A percentile compares a stretch with the other conserved stretches of the same genome.
These are phyloP conservation scores for Rhodamnia argentea DNA, from an alignment of 345 rosid species.

Conservation along the genomic window DNA sequence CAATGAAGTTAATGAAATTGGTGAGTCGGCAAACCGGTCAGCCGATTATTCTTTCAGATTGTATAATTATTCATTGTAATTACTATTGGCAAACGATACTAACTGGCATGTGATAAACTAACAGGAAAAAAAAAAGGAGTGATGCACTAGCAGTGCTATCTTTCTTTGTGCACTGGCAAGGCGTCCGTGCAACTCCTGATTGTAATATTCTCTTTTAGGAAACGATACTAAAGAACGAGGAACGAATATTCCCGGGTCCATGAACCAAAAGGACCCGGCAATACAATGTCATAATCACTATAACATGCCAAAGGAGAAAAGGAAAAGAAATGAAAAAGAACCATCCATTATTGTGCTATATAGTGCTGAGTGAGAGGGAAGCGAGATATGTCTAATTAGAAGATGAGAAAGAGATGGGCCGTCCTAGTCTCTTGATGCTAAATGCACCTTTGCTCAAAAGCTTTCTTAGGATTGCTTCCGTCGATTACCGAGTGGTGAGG, in stretches of 20 bases:
- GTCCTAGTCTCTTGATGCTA: background rate
- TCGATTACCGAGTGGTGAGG: conserved; percentile 68
- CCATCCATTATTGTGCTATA: background rate
- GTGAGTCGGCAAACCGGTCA: background rate
- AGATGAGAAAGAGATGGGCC: background rate
- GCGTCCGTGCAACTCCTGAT: background rate
- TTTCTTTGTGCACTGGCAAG: background rate
- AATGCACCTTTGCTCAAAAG: conserved; percentile 29
- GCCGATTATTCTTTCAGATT: background rate
- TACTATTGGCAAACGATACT: background rate
- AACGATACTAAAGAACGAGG: too few species aligned
- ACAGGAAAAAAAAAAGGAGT: background rate
- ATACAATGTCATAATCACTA: background rate
- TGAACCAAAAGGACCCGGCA: background rate
- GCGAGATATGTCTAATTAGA: background rate
- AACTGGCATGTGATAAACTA: background rate
- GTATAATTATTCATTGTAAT: background rate
- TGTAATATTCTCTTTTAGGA: too few species aligned
- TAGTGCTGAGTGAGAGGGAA: background rate
- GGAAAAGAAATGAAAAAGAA: background rate
- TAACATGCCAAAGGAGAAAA: background rate
- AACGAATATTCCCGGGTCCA: background rate
- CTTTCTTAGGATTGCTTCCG: conserved; percentile 49
- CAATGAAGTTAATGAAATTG: background rate
- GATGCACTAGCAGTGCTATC: background rate